These are phyloP conservation scores for Fennellomyces sp. DNA, from an alignment of 371 early-diverging fungal genomes.

Conservation along the genomic window DNA sequence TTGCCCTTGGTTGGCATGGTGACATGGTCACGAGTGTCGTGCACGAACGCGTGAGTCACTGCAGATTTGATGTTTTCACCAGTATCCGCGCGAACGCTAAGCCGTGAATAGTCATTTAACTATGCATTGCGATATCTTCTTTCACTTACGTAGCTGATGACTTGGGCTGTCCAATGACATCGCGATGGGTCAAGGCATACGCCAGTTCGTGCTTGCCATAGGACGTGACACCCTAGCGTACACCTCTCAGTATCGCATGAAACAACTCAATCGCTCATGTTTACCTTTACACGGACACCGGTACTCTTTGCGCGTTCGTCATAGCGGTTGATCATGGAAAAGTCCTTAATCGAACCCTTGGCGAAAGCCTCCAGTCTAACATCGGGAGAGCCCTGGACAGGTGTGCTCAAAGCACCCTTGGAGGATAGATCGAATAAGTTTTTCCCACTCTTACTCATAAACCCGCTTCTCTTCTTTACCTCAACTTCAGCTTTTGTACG, in stretches of 20 bases:
- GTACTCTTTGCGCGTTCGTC: constrained; percentile 28
- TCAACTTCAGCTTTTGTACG: constrained; percentile 72
- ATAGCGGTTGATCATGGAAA: constrained; percentile 38
- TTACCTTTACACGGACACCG: constrained; percentile 38
- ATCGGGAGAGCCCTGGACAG: constrained; percentile 38
- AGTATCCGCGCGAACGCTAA: constrained; percentile 81
- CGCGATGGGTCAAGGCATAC: constrained; percentile 74
- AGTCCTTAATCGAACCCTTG: constrained; percentile 42
- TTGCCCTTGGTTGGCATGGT: constrained; percentile 77
- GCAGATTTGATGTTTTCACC: constrained; percentile 84
- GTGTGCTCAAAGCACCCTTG: constrained; percentile 27
- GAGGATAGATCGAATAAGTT: not conserved
- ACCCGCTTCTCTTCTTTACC: constrained; percentile 28
- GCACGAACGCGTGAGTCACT: constrained; percentile 63
- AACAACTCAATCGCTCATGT: too few relatives aligned
- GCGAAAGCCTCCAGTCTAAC: constrained; percentile 35
- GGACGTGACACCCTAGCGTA: not conserved
- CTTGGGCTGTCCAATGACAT: constrained; percentile 61
- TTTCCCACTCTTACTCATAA: not conserved
- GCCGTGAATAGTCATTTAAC: not conserved
- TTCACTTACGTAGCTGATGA: constrained; percentile 73
- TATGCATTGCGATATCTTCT: not conserved
- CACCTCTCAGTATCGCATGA: not conserved
- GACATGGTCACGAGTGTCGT: constrained; percentile 76
- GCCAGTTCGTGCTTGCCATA: constrained; percentile 67